These are phyloP conservation scores for Plectosphaerella sp. DNA, from an alignment of 2,329 filamentous ascomycete genomes.

Conservation along the genomic window DNA sequence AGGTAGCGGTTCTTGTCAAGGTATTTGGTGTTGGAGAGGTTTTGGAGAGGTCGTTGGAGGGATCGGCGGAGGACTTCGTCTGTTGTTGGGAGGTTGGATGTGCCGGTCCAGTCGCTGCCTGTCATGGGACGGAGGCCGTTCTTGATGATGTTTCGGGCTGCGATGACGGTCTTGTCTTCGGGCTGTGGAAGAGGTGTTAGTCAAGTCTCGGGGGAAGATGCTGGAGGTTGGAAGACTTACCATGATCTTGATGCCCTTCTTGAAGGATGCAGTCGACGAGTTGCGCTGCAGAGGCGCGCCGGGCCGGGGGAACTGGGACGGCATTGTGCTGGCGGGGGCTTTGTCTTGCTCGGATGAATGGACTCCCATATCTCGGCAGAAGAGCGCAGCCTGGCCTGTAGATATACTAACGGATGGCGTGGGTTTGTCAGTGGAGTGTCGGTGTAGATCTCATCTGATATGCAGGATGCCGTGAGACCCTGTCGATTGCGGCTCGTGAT, in stretches of 20 bases:
- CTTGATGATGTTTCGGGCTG: background rate
- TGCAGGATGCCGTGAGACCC: no score
- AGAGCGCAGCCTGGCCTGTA: no score
- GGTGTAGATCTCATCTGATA: no score
- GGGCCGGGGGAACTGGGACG: background rate
- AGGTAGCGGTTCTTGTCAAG: constrained; percentile 62
- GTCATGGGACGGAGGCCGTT: background rate
- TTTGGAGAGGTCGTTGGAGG: constrained; percentile 36
- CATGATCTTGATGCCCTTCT: no score
- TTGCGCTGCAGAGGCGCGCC: no score
- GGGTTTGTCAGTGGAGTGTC: background rate
- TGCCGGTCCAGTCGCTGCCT: background rate
- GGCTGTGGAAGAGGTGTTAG: background rate
- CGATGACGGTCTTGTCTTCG: background rate
- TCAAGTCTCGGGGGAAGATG: background rate
- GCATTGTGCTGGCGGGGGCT: background rate
- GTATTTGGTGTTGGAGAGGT: constrained; percentile 55
- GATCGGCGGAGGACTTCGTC: constrained; percentile 43
- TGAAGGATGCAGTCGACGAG: no score
- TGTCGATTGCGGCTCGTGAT: no score
- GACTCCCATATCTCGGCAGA: no score
- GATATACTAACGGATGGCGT: background rate
- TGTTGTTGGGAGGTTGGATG: constrained; percentile 50
- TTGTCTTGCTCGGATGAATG: background rate
- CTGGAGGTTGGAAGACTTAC: background rate